Percentiles rank a stretch among this genome's conserved stretches.
Conservation (phyloP, 495 filamentous ascomycete species). For the Echria macrotheca region DNA sequence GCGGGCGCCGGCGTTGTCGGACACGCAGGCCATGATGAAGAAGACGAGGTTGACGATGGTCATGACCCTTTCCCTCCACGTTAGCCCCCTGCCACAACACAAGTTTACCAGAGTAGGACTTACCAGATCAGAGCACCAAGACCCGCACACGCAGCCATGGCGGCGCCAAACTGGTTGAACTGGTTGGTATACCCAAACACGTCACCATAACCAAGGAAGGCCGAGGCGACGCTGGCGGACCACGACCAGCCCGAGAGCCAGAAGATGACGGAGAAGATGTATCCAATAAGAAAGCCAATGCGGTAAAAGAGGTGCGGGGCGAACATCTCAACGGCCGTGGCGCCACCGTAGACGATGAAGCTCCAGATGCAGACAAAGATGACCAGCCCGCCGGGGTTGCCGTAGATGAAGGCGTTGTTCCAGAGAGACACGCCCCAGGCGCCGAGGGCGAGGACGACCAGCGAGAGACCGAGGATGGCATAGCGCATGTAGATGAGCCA, state of each 20-base stretch:
- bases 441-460: conserved; percentile 28
- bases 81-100: background rate
- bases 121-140: conserved; percentile 37
- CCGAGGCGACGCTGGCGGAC: conserved; percentile 29
- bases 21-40: conserved; percentile 31
- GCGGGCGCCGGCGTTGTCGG: conserved; percentile 10
- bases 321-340: conserved; percentile 22
- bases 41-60: conserved; percentile 31
- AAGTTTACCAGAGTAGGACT: too few relatives aligned
- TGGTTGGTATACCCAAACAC: background rate
- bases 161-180: conserved; percentile 18
- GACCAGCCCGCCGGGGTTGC: conserved; percentile 21
- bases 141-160: conserved; percentile 33
- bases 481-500: conserved; percentile 31
- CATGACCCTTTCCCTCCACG: conserved; percentile 23
- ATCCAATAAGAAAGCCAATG: conserved; percentile 23
- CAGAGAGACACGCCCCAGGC: conserved; percentile 29
- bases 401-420: conserved; percentile 3
- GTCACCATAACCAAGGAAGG: conserved; percentile 12
- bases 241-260: conserved; percentile 40
- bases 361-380: conserved; percentile 32
- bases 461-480: conserved; percentile 33
- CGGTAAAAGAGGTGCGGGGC: conserved; percentile 33
- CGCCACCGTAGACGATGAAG: conserved; percentile 31
- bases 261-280: conserved; percentile 32